Base-by-base conservation (phyloP, 495 filamentous ascomycete species). In the Xylaria flabelliformis region DNA sequence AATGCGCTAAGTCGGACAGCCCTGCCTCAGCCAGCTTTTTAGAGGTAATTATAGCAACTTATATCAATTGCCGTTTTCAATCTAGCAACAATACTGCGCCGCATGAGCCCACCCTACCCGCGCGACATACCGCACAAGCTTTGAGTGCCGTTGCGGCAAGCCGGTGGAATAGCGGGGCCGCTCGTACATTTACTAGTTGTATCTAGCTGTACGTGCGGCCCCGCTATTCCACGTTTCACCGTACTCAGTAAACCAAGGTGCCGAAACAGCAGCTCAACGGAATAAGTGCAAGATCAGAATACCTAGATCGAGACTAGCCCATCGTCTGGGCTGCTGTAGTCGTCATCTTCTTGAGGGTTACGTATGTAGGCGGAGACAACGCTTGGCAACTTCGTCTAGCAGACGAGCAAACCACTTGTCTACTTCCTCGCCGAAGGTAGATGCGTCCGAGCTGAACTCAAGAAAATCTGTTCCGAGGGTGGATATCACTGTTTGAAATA, bases 331-430 rank as follows among this genome's bases (percentile, higher is more conserved):
- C 77, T 13, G 7, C 5, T 36, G 34, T 86, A 13, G 81, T 85
- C 29, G 85, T 84, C 48, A 83, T 90, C 69, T 88, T 89, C 73
- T 88, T 90, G 15, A 88, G 91, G 62, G 90, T 84, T 50, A 92
- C 10, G 39, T 42, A 13, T 0, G 3, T 36, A 42, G 39, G 39
- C 90, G 87, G 80, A 86, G 71, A 75, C 83, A 55, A 89, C 88
- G 5, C 83, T 90, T 50, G 85, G 78, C 63, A 74, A 84, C 21
- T 88, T 92, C 65, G 85, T 85, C 8, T 78, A 83, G 15, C 67
- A 84, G 55, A 83, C 88, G 9, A 34, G 74, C 4, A 76, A 81
- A 50, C 88, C 74, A 71, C 89, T 50, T 74, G 87, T 71, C 79
- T 87, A 81, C 74, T 83, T 85, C 59, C 29, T 83, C 32, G 84